phyloP scores from a whole-genome alignment of 345 rosid genomes.

The Cochlearia excelsa region DNA sequence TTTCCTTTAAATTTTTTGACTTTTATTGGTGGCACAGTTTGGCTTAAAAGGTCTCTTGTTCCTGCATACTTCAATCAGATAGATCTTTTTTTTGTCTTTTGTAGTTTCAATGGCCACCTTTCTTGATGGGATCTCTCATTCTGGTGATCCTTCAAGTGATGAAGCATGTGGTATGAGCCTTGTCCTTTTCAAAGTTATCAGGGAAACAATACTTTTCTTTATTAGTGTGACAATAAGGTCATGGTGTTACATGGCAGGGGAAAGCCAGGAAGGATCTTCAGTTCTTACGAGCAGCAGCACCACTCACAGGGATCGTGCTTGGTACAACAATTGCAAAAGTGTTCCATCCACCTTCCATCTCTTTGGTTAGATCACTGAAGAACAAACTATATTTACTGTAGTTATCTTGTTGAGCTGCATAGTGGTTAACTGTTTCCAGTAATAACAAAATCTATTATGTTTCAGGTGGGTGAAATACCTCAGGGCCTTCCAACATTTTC shows the following conservation, averaged over 20 bases:
- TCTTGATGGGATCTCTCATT: conserved; percentile 87
- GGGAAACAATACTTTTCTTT: conserved; percentile 1
- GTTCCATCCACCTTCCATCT: conserved; percentile 72
- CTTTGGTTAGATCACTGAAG: conserved; percentile 62
- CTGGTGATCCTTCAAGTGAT: conserved; percentile 76
- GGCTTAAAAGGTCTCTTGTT: conserved; percentile 13
- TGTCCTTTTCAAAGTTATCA: conserved; percentile 22
- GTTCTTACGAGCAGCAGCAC: conserved; percentile 87
- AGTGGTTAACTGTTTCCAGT: conserved; percentile 12
- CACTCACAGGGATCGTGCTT: conserved; percentile 81
- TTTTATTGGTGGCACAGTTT: conserved; percentile 18
- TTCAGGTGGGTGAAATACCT: conserved; percentile 96
- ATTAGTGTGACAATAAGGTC: conserved; percentile 22
- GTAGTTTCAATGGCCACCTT: conserved; percentile 99
- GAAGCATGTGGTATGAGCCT: conserved; percentile 79
- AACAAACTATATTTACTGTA: not conserved
- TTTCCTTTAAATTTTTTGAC: conserved; percentile 2
- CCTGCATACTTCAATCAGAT: conserved; percentile 23
- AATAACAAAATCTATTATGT: conserved; percentile 26
- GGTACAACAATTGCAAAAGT: conserved; percentile 86
- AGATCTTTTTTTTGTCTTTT: conserved; percentile 47
- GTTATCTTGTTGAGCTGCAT: conserved; percentile 16
- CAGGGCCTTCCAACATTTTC: conserved; percentile 94
- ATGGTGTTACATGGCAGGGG: conserved; percentile 57
- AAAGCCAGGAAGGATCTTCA: conserved; percentile 80